phyloP scores from a whole-genome alignment of 2,329 filamentous ascomycete genomes.

The Plectosphaerella sp. region DNA sequence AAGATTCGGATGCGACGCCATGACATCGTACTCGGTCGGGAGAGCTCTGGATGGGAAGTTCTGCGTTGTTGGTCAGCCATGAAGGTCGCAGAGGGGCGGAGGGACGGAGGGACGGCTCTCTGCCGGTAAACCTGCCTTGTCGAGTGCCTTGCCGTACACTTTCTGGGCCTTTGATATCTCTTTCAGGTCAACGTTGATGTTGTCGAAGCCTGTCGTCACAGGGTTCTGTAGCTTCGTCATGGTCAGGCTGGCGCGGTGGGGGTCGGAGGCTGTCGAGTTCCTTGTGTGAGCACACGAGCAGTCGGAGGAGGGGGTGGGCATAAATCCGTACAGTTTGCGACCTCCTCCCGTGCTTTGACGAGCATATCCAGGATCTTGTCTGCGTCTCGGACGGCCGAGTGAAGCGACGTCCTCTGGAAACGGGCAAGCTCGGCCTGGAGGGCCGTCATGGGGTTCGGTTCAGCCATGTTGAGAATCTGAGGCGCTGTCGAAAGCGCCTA shows the following conservation, averaged over 20 bases:
- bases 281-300: constrained; percentile 8
- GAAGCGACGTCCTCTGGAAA: constrained; percentile 64
- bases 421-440: constrained; percentile 72
- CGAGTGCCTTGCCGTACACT: constrained; percentile 79
- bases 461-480: constrained; percentile 19
- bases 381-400: constrained; percentile 70
- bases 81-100: not conserved
- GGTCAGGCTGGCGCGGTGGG: constrained; percentile 65
- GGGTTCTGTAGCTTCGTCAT: constrained; percentile 84
- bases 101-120: too few relatives aligned
- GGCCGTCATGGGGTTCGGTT: constrained; percentile 41
- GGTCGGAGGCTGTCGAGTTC: constrained; percentile 45
- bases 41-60: constrained; percentile 52
- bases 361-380: constrained; percentile 80
- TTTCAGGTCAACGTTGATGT: constrained; percentile 75
- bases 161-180: constrained; percentile 78
- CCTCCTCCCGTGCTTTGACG: constrained; percentile 65
- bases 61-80: constrained; percentile 17
- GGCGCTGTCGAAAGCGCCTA: too few relatives aligned
- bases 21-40: constrained; percentile 74
- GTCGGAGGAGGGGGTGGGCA: constrained; percentile 4
- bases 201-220: constrained; percentile 74
- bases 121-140: constrained; percentile 54
- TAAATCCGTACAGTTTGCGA: constrained; percentile 58
- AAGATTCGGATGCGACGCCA: constrained; percentile 62